Conservation (phyloP, 768 basidiomycete genomes). For the Mycena crocata region DNA sequence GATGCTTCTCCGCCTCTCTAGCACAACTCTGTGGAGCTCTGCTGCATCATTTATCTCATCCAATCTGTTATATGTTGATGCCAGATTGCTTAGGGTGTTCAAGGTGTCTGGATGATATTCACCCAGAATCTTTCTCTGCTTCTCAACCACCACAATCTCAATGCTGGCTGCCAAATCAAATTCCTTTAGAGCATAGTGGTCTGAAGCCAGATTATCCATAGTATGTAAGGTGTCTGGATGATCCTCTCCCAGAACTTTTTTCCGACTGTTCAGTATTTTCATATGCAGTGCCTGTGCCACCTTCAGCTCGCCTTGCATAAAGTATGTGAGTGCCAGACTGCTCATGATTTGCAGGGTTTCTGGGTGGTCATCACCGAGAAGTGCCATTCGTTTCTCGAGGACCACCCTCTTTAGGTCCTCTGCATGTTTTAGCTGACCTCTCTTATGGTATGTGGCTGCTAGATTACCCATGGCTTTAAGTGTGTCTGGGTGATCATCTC, state of each 20-base stretch:
- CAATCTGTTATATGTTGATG: no score
- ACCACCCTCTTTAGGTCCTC: not conserved
- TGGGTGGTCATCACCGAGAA: not conserved
- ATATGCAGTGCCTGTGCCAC: not conserved
- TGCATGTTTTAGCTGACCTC: not conserved
- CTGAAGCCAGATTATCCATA: not conserved
- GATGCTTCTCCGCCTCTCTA: no score
- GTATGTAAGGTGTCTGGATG: not conserved
- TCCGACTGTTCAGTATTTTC: not conserved
- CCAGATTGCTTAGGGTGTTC: no score
- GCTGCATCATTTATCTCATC: no score
- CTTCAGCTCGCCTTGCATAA: not conserved
- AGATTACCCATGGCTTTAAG: not conserved
- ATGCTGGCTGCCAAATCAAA: no score
- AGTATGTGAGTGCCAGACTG: not conserved
- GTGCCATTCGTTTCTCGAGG: not conserved
- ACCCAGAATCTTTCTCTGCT: no score
- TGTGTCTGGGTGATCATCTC: not conserved
- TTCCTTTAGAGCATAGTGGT: no score
- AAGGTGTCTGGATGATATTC: no score
- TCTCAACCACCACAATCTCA: no score
- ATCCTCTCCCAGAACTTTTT: not conserved
- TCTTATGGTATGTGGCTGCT: not conserved
- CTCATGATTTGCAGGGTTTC: not conserved
- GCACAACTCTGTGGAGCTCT: no score